phyloP scores from a whole-genome alignment of 2,329 filamentous ascomycete genomes.

The Rhynchosporium graminicola region DNA sequence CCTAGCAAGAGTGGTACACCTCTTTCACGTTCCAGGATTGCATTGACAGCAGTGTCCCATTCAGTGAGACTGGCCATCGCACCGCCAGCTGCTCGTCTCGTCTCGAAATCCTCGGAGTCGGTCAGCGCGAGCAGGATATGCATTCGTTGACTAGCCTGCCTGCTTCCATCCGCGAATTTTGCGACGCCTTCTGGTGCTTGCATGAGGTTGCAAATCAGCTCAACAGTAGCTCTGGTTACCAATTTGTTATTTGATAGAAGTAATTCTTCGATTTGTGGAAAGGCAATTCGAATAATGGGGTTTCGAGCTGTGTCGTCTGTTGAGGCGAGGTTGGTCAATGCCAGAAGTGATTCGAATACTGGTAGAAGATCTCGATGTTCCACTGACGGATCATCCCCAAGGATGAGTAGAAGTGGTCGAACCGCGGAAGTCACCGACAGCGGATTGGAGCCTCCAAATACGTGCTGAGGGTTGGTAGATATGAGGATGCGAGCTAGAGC shows the following conservation, averaged over 20 bases:
- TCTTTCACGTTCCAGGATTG: conserved; percentile 68
- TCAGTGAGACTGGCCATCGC: conserved; percentile 82
- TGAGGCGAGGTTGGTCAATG: conserved; percentile 90
- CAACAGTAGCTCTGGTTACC: conserved; percentile 80
- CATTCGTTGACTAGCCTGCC: conserved; percentile 70
- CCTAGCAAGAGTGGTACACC: conserved; percentile 79
- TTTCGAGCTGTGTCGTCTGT: conserved; percentile 64
- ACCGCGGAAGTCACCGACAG: conserved; percentile 78
- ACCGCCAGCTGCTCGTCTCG: conserved; percentile 81
- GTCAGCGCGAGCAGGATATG: conserved; percentile 85
- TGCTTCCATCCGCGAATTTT: conserved; percentile 67
- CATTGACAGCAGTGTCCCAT: conserved; percentile 72
- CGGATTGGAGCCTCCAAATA: conserved; percentile 78
- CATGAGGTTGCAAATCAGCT: conserved; percentile 89
- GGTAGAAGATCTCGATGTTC: conserved; percentile 79
- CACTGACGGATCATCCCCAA: conserved; percentile 62
- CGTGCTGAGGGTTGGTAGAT: conserved; percentile 78
- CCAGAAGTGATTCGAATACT: conserved; percentile 86
- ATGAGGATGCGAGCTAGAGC: conserved; percentile 84
- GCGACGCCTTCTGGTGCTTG: conserved; percentile 65
- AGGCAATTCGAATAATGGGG: conserved; percentile 72
- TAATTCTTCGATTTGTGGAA: conserved; percentile 78
- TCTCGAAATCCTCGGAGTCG: conserved; percentile 79
- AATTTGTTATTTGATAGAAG: conserved; percentile 74
- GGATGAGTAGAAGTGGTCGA: conserved; percentile 74